phyloP scores from a whole-genome alignment of 2,329 filamentous ascomycete species.

The Ophiocordyceps camponoti-saundersi region DNA sequence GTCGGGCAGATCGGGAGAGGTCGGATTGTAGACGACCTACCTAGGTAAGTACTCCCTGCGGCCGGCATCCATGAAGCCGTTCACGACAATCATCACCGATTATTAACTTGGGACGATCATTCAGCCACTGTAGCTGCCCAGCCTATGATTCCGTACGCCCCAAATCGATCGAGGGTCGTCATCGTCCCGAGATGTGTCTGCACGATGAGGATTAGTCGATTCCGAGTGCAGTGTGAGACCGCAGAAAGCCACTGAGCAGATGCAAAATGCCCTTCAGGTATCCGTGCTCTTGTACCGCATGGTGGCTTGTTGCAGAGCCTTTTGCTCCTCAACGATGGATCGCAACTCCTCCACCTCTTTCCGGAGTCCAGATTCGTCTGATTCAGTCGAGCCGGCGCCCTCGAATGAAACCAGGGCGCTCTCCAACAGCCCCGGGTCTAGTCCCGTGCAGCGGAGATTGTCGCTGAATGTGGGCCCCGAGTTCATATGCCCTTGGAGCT shows the following conservation, averaged over 20 bases:
- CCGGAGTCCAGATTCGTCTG: conserved; percentile 1
- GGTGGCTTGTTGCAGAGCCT: conserved; percentile 9
- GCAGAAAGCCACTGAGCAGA: background rate
- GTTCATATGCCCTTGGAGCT: conserved; percentile 32
- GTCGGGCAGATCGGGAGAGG: too few species aligned
- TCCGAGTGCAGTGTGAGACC: too few species aligned
- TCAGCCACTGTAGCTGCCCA: too few species aligned
- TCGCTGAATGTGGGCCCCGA: conserved; percentile 24
- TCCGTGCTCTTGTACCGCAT: conserved; percentile 1
- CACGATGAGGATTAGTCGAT: too few species aligned
- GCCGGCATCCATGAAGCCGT: too few species aligned
- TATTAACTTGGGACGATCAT: too few species aligned
- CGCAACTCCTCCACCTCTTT: conserved; percentile 27
- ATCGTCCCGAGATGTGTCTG: too few species aligned
- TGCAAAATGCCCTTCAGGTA: background rate
- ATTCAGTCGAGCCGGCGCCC: conserved; percentile 6
- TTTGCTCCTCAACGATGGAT: conserved; percentile 26
- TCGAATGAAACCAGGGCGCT: conserved; percentile 29
- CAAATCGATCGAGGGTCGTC: too few species aligned
- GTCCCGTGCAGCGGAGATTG: conserved; percentile 28
- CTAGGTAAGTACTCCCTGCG: too few species aligned
- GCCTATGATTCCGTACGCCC: too few species aligned
- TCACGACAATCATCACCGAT: too few species aligned
- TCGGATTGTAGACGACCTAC: too few species aligned
- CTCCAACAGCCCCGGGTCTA: conserved; percentile 29